Evolutionary conservation across 345 rosid genomes (phyloP).

Genomic region (Eucalyptus tenuipes): DNA sequence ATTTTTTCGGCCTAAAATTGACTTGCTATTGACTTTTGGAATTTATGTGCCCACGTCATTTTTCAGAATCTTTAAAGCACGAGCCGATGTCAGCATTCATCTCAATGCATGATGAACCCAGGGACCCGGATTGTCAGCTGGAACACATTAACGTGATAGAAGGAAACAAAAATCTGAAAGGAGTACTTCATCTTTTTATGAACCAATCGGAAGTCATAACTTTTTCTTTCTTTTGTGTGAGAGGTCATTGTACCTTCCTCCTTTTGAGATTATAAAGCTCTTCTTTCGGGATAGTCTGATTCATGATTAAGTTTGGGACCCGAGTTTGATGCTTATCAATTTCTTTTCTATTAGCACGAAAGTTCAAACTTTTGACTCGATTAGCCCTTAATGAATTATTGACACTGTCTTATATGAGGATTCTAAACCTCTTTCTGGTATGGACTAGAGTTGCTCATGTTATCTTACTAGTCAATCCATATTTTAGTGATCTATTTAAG

Average conservation of each 20-base stretch:
- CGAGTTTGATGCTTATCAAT: not conserved
- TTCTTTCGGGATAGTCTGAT: not conserved
- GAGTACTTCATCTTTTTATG: not conserved
- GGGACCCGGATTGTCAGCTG: not conserved
- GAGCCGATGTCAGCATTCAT: not conserved
- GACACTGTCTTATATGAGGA: not conserved
- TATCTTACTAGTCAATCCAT: too few relatives aligned
- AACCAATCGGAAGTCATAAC: not conserved
- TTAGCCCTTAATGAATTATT: accelerated
- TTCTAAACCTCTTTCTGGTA: not conserved
- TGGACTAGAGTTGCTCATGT: too few relatives aligned
- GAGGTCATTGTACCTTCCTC: not conserved
- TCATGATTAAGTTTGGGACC: not conserved
- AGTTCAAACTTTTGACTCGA: not conserved
- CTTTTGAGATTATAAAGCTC: not conserved
- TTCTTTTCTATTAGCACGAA: not conserved
- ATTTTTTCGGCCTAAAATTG: not conserved
- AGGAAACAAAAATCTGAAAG: not conserved
- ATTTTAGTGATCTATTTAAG: too few relatives aligned
- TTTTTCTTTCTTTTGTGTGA: not conserved
- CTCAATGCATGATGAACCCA: not conserved
- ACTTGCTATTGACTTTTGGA: not conserved
- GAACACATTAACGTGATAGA: not conserved
- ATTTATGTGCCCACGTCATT: not conserved
- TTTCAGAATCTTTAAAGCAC: not conserved